Base-by-base conservation (phyloP, 345 rosid species). In the Garcia nutans region DNA sequence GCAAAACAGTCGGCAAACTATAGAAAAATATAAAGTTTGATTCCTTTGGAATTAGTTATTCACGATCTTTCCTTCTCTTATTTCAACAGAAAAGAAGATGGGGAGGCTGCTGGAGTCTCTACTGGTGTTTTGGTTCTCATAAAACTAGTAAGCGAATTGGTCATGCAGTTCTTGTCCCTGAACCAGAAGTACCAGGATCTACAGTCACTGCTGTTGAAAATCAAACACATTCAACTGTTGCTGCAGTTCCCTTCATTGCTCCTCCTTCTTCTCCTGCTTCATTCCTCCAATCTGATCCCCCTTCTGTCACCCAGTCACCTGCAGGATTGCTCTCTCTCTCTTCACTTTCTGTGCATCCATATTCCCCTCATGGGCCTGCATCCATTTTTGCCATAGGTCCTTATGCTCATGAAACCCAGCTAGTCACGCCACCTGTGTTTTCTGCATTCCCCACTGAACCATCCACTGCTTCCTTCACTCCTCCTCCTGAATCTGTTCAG, bases 191-290 rank as follows among this genome's bases (percentile, higher is more conserved):
- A 64, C 56, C 85, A 4, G 87, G 87, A 77, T 82, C 76, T 75
- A 75, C 85, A 13, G 84, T 79, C 17, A 74, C 86, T 60, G 57
- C 81, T 19, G 47, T 80, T 61, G 89, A 82, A 58, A 84, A 81
- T 83, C 85, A 72, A 65, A 75, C 88, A 26, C 82, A 81, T 50
- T 81, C 90, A 9, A 87, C 90, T 65, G 68, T 90, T 5, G 50
- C 86, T 26, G 80, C 87, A 5, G 84, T 88, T 50, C 94, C 96
- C 22, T 92, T 94, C 61, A 87, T 93, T 26, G 96, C 99, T 31
- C 99, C 99, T 72, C 99, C 99, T 16, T 93, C 99, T 57, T 95
- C 99, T 55, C 99, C 99, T 20, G 95, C 89, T 65, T 93, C 97
- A 0, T 88, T 93, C 81, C 92, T 91, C 50, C 99, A 86, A 70